These are phyloP conservation scores for Herpotrichia juniperi DNA, from an alignment of 2,329 filamentous ascomycete species.

Conservation along the genomic window DNA sequence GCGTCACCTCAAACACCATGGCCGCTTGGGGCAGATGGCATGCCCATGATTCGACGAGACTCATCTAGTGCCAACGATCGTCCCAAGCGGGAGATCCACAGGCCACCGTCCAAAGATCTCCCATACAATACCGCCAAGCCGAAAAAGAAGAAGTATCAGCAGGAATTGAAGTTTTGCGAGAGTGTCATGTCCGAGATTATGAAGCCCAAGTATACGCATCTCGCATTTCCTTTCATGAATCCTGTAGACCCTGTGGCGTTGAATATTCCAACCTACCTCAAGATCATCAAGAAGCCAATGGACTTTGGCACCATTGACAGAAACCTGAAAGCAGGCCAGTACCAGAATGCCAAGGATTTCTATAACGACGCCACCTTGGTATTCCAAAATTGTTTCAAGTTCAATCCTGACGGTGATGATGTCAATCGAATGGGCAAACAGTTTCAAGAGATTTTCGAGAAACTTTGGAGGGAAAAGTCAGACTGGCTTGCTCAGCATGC, in stretches of 20 bases:
- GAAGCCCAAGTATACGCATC: conserved; percentile 70
- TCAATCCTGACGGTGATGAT: conserved; percentile 81
- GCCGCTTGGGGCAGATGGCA: conserved; percentile 76
- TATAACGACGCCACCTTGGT: conserved; percentile 83
- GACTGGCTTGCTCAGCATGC: conserved; percentile 81
- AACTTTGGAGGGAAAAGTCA: conserved; percentile 78
- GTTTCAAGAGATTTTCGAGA: conserved; percentile 76
- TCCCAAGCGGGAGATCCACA: conserved; percentile 92
- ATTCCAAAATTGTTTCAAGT: conserved; percentile 87
- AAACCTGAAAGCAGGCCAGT: conserved; percentile 79
- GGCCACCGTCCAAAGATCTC: conserved; percentile 88
- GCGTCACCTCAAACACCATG: conserved; percentile 63
- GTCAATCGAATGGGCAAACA: conserved; percentile 75
- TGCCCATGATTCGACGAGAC: conserved; percentile 84
- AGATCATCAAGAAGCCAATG: conserved; percentile 96
- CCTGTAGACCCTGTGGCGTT: conserved; percentile 94
- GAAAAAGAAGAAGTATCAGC: conserved; percentile 87
- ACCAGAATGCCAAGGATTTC: conserved; percentile 83
- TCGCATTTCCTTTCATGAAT: conserved; percentile 76
- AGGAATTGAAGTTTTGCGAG: conserved; percentile 89
- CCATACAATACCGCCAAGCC: conserved; percentile 82
- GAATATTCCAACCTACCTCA: conserved; percentile 92
- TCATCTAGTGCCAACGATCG: conserved; percentile 79
- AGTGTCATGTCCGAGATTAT: conserved; percentile 79
- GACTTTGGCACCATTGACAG: conserved; percentile 81